Conservation (phyloP, 164 flowering plant genomes). For the Pachysandra terminalis region DNA sequence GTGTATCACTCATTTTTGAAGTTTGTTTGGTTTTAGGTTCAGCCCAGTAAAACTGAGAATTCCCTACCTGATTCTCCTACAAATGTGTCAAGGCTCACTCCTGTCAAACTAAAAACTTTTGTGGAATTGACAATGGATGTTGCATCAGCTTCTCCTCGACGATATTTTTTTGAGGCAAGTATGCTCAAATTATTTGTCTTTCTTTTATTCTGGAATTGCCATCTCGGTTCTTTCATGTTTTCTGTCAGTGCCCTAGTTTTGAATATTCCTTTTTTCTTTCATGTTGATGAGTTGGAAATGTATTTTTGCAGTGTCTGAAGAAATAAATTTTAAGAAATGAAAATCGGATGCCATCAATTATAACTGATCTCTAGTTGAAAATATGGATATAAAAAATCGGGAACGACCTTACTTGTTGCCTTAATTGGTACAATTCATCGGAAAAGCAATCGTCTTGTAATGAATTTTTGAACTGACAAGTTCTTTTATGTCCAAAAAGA, state of each 20-base stretch:
- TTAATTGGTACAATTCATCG: background rate
- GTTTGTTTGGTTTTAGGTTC: conserved; percentile 50
- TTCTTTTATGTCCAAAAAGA: too few relatives aligned
- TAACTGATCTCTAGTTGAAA: background rate
- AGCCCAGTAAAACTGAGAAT: conserved; percentile 30
- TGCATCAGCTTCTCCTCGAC: conserved; percentile 94
- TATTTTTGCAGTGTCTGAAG: background rate
- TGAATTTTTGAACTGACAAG: too few relatives aligned
- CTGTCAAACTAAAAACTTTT: conserved; percentile 66
- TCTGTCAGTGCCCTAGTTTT: background rate
- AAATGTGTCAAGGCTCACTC: conserved; percentile 19
- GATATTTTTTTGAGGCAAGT: conserved; percentile 96
- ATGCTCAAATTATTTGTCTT: conserved; percentile 12
- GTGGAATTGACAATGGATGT: conserved; percentile 90
- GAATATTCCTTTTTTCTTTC: background rate
- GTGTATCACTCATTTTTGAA: too few relatives aligned
- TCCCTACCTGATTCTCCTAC: conserved; percentile 11
- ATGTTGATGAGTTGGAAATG: background rate
- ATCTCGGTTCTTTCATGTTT: background rate
- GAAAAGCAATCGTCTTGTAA: too few relatives aligned
- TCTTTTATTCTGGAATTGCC: background rate
- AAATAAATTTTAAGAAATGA: too few relatives aligned
- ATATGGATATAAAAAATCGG: background rate
- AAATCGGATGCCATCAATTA: background rate
- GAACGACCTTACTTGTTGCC: background rate